These are phyloP conservation scores for Terana coerulea DNA, from an alignment of 768 basidiomycete species.

Conservation along the genomic window DNA sequence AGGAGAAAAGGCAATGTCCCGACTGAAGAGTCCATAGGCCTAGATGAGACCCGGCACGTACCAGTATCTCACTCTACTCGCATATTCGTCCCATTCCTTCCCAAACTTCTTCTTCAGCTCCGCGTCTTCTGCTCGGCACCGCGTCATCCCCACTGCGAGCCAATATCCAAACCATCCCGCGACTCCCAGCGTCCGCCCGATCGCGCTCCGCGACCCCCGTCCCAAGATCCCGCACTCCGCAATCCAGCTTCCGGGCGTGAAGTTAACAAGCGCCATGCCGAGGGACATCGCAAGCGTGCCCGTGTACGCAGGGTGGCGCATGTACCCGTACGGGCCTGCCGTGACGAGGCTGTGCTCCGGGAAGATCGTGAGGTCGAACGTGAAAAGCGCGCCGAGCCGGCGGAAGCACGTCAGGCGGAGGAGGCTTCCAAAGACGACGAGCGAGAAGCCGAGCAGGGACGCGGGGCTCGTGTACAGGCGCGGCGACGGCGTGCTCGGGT, in stretches of 20 bases:
- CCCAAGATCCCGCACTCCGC: constrained; percentile 14
- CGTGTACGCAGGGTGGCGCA: constrained; percentile 35
- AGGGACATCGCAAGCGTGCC: constrained; percentile 13
- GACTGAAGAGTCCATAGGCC: neutral
- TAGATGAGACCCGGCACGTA: constrained; percentile 17
- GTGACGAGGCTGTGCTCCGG: constrained; percentile 29
- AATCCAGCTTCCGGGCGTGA: constrained; percentile 17
- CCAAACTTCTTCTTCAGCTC: constrained; percentile 16
- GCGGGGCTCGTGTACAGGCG: constrained; percentile 4
- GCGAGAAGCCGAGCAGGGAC: constrained; percentile 6
- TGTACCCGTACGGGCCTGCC: constrained; percentile 31
- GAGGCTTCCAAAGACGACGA: constrained; percentile 10
- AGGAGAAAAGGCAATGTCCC: neutral
- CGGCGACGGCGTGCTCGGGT: constrained; percentile 5
- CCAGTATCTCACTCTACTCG: constrained; percentile 14
- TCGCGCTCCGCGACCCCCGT: neutral
- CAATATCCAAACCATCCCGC: constrained; percentile 9
- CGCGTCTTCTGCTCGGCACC: constrained; percentile 14
- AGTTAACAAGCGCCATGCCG: constrained; percentile 15
- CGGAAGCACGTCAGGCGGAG: constrained; percentile 26
- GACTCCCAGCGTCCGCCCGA: neutral
- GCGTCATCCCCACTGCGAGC: constrained; percentile 6
- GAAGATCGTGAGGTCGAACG: constrained; percentile 30
- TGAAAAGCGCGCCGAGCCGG: constrained; percentile 31
- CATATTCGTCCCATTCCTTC: constrained; percentile 19